Base-by-base conservation (phyloP, 1,284 basidiomycete species). In the Trametes pubescens region DNA sequence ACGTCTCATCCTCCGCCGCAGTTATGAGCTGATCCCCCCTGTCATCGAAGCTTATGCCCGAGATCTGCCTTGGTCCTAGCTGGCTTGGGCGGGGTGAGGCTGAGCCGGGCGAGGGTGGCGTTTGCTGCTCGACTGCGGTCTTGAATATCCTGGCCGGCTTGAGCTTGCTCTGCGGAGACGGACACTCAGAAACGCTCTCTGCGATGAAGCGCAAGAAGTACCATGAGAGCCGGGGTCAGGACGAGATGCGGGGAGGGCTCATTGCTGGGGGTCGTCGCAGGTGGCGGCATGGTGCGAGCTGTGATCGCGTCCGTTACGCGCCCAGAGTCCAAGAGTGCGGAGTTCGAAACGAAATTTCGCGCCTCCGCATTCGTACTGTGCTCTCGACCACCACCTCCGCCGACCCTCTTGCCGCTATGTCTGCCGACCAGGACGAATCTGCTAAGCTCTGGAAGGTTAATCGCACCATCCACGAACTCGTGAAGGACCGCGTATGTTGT, bases 361-460 rank as follows among this genome's bases (percentile, higher is more conserved):
- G 65, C 65, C 59, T 65, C 58, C 63, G 46, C 65, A 48, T 69
- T 52, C 75, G 71, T 72, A 64, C 66, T 56, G 46, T 56, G 24
- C 53, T 37, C 71, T 62, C 61, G 66, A 64, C 62, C 62, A 54
- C 59, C 51, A 61, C 61, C 57, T 13, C 61, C 34, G 35, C 24
- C 58, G 49, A 49, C 44, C 22, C 52, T 52, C 53, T 38, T 18
- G 29, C 47, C 56, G 58, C 65, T 43, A 76, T 73, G 69, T 88
- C 90, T 87, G 80, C 82, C 66, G 89, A 92, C 67, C 80, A 80
- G 71, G 91, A 93, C 77, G 91, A 93, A 76, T 84, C 86, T 58
- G 89, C 95, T 57, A 89, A 91, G 74, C 84, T 99, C 72, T 99
- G 96, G 95, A 92, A 96, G 74, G 96, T 99, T 67, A 96, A 96